A percentile compares a stretch with the other conserved stretches of the same genome.
These are phyloP conservation scores for Arthroderma sp. DNA, from an alignment of 2,329 filamentous ascomycete genomes.

Conservation along the genomic window DNA sequence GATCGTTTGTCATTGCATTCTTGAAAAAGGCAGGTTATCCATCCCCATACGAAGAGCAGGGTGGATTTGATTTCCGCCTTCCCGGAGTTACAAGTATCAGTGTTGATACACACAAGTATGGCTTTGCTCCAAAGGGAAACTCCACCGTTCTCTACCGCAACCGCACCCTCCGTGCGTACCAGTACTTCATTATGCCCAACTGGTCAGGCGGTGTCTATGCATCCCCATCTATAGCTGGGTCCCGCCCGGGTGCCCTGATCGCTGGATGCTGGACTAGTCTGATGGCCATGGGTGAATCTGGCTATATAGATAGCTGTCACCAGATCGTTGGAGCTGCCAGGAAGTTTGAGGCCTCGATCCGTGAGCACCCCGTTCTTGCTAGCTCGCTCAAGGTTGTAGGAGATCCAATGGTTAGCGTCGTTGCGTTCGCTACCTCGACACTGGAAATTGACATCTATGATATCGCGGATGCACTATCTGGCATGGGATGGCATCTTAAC, in stretches of 20 bases:
- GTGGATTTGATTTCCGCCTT: slow-evolving; percentile 83
- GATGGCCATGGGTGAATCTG: slow-evolving; percentile 74
- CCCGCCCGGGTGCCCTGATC: slow-evolving; percentile 82
- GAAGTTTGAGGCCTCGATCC: slow-evolving; percentile 64
- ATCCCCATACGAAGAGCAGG: slow-evolving; percentile 47
- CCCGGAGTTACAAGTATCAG: slow-evolving; percentile 91
- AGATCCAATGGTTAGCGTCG: slow-evolving; percentile 73
- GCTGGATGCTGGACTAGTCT: slow-evolving; percentile 91
- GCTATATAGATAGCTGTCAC: slow-evolving; percentile 76
- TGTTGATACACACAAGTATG: slow-evolving; percentile 98
- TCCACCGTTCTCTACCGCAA: slow-evolving; percentile 84
- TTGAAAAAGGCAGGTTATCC: slow-evolving; percentile 81
- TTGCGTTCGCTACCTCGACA: slow-evolving; percentile 68
- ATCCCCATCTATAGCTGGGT: slow-evolving; percentile 81
- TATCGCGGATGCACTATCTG: slow-evolving; percentile 75
- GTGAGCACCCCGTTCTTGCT: slow-evolving; percentile 52
- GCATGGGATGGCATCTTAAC: slow-evolving; percentile 88
- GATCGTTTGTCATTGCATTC: slow-evolving; percentile 87
- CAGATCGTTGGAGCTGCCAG: slow-evolving; percentile 79
- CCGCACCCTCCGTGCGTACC: slow-evolving; percentile 63
- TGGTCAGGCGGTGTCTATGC: slow-evolving; percentile 96
- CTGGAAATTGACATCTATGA: slow-evolving; percentile 77
- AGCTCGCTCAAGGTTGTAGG: slow-evolving; percentile 69
- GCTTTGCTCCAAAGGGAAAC: slow-evolving; percentile 96
- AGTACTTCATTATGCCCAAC: slow-evolving; percentile 92